These are phyloP conservation scores for Ceratopteris richardii DNA, from an alignment of 75 land plant genomes.

Conservation along the genomic window DNA sequence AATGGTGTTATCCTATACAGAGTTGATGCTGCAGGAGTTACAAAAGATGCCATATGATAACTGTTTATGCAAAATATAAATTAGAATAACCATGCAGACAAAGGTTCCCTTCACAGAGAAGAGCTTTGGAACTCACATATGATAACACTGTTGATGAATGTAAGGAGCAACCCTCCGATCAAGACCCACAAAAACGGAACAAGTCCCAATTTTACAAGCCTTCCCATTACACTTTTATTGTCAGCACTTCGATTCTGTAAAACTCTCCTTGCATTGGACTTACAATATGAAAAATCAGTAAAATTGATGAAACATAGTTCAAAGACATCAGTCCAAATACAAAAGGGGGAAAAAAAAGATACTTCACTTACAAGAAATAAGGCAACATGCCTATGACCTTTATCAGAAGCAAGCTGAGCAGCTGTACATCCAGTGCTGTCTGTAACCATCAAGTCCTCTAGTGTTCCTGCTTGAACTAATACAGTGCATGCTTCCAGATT, in stretches of 20 bases:
- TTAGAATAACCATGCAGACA: neutral
- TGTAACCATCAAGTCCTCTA: slow-evolving; percentile 71
- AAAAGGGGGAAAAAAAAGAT: too few species aligned
- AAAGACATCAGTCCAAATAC: neutral
- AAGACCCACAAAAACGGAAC: slow-evolving; percentile 81
- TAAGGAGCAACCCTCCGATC: slow-evolving; percentile 47
- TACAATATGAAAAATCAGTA: slow-evolving; percentile 11
- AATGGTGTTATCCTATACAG: slow-evolving; percentile 58
- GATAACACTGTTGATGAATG: slow-evolving; percentile 69
- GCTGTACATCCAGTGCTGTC: slow-evolving; percentile 85
- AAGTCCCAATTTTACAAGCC: slow-evolving; percentile 80
- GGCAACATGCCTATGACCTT: slow-evolving; percentile 97
- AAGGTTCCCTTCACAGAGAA: too few species aligned
- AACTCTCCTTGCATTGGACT: slow-evolving; percentile 90
- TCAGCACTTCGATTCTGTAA: slow-evolving; percentile 85
- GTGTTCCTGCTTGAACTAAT: slow-evolving; percentile 89
- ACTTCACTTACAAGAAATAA: slow-evolving; percentile 94
- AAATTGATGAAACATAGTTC: neutral
- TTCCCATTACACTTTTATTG: slow-evolving; percentile 48
- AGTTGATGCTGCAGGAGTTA: slow-evolving; percentile 36
- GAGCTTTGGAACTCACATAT: slow-evolving; percentile 37
- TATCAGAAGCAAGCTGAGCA: slow-evolving; percentile 92
- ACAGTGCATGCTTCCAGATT: slow-evolving; percentile 98
- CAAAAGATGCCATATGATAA: neutral
- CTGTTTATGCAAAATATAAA: neutral